phyloP scores from a whole-genome alignment of 2,329 filamentous ascomycete species.

The Seiridium cupressi region DNA sequence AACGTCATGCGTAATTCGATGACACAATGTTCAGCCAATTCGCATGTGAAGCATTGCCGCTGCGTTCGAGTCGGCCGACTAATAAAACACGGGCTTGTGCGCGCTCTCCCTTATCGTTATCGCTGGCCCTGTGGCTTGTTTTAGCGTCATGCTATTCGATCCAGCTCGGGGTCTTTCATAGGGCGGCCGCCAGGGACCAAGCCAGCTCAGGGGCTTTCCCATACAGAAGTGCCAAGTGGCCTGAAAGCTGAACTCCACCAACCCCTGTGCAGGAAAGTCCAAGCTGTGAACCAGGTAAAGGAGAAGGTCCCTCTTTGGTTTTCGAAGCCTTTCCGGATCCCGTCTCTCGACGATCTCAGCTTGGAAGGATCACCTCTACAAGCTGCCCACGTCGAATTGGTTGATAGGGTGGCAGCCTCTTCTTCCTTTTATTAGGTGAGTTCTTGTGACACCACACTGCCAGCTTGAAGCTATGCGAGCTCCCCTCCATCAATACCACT shows the following conservation, averaged over 20 bases:
- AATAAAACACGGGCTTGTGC: background rate
- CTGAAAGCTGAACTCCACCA: conserved; percentile 8
- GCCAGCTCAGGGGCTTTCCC: background rate
- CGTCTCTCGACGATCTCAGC: background rate
- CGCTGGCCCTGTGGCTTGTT: background rate
- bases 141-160: background rate
- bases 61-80: background rate
- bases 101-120: conserved; percentile 1
- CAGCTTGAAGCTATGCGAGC: too few species aligned
- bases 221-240: conserved; percentile 8
- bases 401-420: background rate
- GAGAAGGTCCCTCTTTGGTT: background rate
- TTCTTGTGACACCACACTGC: background rate
- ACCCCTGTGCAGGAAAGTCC: conserved; percentile 6
- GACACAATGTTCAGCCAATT: background rate
- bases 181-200: background rate
- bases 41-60: background rate
- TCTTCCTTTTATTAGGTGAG: background rate
- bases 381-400: background rate
- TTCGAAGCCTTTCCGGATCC: background rate
- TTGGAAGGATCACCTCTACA: background rate
- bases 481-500: too few species aligned
- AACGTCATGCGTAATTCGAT: conserved; percentile 2
- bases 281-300: background rate
- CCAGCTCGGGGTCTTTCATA: background rate